Percentiles rank a stretch among this genome's conserved stretches.
phyloP scores from a whole-genome alignment of 768 basidiomycete species.

The Rhodocollybia butyracea region DNA sequence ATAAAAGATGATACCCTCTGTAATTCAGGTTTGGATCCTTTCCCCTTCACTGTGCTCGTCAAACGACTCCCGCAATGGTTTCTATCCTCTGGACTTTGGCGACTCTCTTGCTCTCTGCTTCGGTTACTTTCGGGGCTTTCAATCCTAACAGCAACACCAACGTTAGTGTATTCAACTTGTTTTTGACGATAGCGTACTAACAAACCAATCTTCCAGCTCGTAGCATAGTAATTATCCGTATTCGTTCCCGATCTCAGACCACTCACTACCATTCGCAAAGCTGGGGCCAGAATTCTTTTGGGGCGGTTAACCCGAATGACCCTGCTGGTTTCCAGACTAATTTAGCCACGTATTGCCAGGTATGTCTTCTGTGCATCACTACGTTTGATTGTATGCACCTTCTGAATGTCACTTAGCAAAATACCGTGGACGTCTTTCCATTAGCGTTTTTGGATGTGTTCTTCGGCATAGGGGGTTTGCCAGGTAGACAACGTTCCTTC shows the following conservation, averaged over 20 bases:
- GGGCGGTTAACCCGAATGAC: slow-evolving; percentile 40
- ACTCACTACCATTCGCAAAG: slow-evolving; percentile 27
- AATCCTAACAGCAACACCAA: slow-evolving; percentile 5
- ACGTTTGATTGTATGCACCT: neutral
- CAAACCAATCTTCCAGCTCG: slow-evolving; percentile 3
- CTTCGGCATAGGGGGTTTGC: slow-evolving; percentile 54
- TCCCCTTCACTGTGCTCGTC: neutral
- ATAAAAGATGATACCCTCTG: neutral
- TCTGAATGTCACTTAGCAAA: slow-evolving; percentile 36
- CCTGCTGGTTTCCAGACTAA: slow-evolving; percentile 48
- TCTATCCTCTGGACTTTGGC: neutral
- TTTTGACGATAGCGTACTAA: neutral
- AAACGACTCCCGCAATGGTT: neutral
- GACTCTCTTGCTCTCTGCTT: slow-evolving; percentile 1
- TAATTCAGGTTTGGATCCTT: neutral
- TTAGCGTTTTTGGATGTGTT: slow-evolving; percentile 61
- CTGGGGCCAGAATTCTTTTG: slow-evolving; percentile 60
- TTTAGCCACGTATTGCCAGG: slow-evolving; percentile 52
- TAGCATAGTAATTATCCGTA: neutral
- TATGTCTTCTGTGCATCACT: slow-evolving; percentile 11
- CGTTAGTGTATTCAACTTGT: slow-evolving; percentile 2
- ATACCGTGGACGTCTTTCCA: slow-evolving; percentile 55
- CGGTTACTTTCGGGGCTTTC: neutral
- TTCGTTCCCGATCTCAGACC: neutral
- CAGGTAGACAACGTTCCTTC: no score